Conservation (phyloP, 2,329 filamentous ascomycete species). For the Claviceps digitariae region DNA sequence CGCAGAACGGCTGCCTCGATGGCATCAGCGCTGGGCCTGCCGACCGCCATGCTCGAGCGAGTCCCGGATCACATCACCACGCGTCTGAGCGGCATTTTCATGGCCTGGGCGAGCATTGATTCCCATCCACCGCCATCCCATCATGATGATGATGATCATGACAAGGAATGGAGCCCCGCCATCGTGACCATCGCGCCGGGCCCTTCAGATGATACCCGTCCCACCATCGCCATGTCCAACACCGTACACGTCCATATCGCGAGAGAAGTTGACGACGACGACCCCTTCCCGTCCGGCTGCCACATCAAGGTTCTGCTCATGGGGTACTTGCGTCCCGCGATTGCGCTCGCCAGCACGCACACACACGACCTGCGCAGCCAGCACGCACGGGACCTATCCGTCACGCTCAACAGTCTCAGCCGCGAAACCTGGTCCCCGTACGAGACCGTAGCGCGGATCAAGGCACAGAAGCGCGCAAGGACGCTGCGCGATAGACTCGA, state of each 20-base stretch:
- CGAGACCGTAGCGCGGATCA: constrained; percentile 23
- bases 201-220: constrained; percentile 26
- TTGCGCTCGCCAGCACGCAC: constrained; percentile 6
- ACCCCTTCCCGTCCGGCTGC: constrained; percentile 23
- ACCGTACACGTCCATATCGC: constrained; percentile 41
- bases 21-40: constrained; percentile 28
- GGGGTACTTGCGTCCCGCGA: constrained; percentile 37
- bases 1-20: constrained; percentile 27
- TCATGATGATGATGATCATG: too few species aligned
- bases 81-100: constrained; percentile 47
- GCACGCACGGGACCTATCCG: constrained; percentile 26
- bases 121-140: too few species aligned
- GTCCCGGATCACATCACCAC: constrained; percentile 39
- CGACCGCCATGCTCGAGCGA: constrained; percentile 39
- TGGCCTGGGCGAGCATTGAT: constrained; percentile 40
- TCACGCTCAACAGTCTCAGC: constrained; percentile 31
- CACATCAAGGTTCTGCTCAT: constrained; percentile 43
- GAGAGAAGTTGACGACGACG: constrained; percentile 33
- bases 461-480: constrained; percentile 26
- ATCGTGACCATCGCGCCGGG: constrained; percentile 41
- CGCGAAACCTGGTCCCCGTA: constrained; percentile 31
- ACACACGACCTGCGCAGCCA: constrained; percentile 15
- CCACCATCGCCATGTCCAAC: constrained; percentile 34
- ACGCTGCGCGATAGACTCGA: constrained; percentile 32
- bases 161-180: constrained; percentile 42